These are phyloP conservation scores for Pythium guiyangense DNA, from an alignment of 352 stramenopile genomes.

Conservation along the genomic window DNA sequence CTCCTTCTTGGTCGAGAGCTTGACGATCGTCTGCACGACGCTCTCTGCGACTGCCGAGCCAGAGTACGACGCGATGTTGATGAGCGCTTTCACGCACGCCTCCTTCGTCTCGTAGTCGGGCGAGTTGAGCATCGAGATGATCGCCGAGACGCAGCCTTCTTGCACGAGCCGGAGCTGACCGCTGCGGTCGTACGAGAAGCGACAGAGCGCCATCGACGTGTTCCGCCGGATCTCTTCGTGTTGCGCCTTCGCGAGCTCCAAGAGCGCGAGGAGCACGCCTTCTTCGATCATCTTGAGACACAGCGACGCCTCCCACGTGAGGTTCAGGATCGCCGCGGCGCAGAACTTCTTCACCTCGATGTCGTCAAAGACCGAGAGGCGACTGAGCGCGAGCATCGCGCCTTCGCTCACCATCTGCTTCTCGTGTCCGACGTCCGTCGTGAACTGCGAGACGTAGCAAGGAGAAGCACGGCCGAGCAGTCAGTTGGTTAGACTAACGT, in stretches of 20 bases:
- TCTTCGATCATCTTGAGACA: slow-evolving; percentile 64
- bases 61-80: slow-evolving; percentile 77
- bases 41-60: slow-evolving; percentile 58
- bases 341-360: slow-evolving; percentile 81
- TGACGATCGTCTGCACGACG: slow-evolving; percentile 74
- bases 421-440: slow-evolving; percentile 59
- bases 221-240: slow-evolving; percentile 79
- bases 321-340: slow-evolving; percentile 74
- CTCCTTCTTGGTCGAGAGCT: slow-evolving; percentile 71
- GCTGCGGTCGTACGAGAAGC: slow-evolving; percentile 74
- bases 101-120: slow-evolving; percentile 79
- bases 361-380: slow-evolving; percentile 76
- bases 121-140: slow-evolving; percentile 83
- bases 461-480: too few relatives aligned
- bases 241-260: slow-evolving; percentile 76
- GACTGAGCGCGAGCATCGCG: slow-evolving; percentile 63
- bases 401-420: slow-evolving; percentile 73
- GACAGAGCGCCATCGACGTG: slow-evolving; percentile 78
- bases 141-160: slow-evolving; percentile 77
- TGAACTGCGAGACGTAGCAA: slow-evolving; percentile 31
- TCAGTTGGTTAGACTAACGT: too few relatives aligned
- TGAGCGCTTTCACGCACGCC: slow-evolving; percentile 78
- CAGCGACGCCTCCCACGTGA: slow-evolving; percentile 50
- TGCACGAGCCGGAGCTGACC: slow-evolving; percentile 72
- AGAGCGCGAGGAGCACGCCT: slow-evolving; percentile 56